Conservation (phyloP, 2,329 filamentous ascomycete genomes). For the Colletotrichum cordylinicola region DNA sequence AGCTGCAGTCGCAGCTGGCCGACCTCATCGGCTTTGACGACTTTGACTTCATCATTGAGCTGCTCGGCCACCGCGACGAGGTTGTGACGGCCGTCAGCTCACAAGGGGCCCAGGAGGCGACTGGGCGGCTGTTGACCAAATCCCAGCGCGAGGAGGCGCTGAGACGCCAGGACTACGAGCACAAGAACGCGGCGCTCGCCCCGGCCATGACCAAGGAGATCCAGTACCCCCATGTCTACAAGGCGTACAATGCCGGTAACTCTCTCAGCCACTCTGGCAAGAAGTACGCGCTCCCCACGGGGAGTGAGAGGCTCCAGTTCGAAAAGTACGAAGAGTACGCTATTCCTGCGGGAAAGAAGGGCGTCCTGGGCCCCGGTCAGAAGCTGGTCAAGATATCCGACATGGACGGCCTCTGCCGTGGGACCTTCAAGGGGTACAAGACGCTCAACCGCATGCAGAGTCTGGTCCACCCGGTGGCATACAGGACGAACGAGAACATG, state of each 20-base stretch:
- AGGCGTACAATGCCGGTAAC: slow-evolving; percentile 82
- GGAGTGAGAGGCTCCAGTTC: slow-evolving; percentile 72
- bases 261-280: slow-evolving; percentile 79
- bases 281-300: slow-evolving; percentile 81
- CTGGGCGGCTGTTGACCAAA: slow-evolving; percentile 69
- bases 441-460: slow-evolving; percentile 97
- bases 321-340: slow-evolving; percentile 88
- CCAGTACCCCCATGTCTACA: slow-evolving; percentile 94
- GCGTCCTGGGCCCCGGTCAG: slow-evolving; percentile 73
- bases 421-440: slow-evolving; percentile 96
- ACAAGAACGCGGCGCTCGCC: slow-evolving; percentile 78
- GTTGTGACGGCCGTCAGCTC: slow-evolving; percentile 58
- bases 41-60: slow-evolving; percentile 88
- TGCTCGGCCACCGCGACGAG: slow-evolving; percentile 79
- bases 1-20: slow-evolving; percentile 87
- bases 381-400: slow-evolving; percentile 80
- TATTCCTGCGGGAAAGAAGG: slow-evolving; percentile 83
- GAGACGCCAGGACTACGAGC: slow-evolving; percentile 76
- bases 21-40: slow-evolving; percentile 94
- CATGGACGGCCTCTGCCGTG: slow-evolving; percentile 86
- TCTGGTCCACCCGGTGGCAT: slow-evolving; percentile 92
- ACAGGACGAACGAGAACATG: slow-evolving; percentile 98
- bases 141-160: slow-evolving; percentile 82
- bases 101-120: slow-evolving; percentile 37
- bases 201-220: slow-evolving; percentile 75